Evolutionary conservation across 371 early-diverging fungal species (phyloP).

Genomic region (Smittium mucronatum): DNA sequence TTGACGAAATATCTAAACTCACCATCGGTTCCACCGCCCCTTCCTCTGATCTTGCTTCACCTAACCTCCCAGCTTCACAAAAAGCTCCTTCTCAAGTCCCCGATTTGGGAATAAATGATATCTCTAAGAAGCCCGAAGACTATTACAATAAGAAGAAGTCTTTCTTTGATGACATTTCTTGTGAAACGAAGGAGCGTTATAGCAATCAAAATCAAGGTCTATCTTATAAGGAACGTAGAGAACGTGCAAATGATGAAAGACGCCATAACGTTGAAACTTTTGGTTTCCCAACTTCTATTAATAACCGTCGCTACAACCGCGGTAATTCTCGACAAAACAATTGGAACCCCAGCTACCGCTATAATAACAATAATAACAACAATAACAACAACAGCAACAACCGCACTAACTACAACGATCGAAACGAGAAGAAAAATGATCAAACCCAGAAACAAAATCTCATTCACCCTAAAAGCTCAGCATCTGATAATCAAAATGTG

Average conservation of each 20-base stretch:
- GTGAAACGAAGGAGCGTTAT: conserved; percentile 82
- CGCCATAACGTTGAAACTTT: conserved; percentile 87
- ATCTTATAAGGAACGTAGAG: conserved; percentile 49
- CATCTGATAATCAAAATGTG: background rate
- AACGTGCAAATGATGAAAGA: conserved; percentile 71
- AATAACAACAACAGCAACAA: background rate
- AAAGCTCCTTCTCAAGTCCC: conserved; percentile 3
- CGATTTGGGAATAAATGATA: background rate
- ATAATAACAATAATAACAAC: conserved; percentile 7
- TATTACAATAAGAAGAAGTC: conserved; percentile 64
- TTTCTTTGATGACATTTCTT: conserved; percentile 96
- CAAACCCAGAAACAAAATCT: background rate
- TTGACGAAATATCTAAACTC: conserved; percentile 43
- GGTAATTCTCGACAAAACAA: conserved; percentile 15
- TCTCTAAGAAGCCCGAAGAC: conserved; percentile 37
- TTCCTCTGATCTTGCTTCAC: background rate
- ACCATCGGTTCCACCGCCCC: conserved; percentile 16
- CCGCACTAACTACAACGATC: background rate
- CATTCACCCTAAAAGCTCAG: background rate
- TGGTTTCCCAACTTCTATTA: conserved; percentile 61
- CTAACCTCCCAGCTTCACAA: conserved; percentile 8
- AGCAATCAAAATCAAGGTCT: conserved; percentile 38
- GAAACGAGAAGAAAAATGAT: background rate
- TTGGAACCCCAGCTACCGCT: conserved; percentile 19
- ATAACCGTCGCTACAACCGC: conserved; percentile 31